A percentile compares a stretch with the other conserved stretches of the same genome.
phyloP scores from a whole-genome alignment of 225 moss, liverwort and hornwort species.

The Ulota crispa region DNA sequence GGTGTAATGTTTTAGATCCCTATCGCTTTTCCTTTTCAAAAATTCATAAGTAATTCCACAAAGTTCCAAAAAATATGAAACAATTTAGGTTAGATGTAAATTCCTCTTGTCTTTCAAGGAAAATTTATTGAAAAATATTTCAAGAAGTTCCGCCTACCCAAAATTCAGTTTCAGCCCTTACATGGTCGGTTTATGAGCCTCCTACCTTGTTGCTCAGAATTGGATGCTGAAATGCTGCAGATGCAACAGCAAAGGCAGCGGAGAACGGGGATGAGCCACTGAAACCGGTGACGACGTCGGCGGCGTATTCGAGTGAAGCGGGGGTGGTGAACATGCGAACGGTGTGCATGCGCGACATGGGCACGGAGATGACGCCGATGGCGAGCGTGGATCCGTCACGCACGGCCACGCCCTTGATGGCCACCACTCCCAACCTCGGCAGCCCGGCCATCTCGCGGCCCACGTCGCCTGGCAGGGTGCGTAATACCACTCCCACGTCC shows the following conservation, averaged over 20 bases:
- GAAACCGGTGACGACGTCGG: not conserved
- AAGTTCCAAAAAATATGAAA: too few species aligned
- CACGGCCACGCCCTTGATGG: slow-evolving; percentile 82
- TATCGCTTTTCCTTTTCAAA: too few species aligned
- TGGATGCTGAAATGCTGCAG: slow-evolving; percentile 38
- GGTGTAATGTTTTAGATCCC: too few species aligned
- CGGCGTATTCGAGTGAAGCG: slow-evolving; percentile 14
- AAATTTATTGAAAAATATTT: too few species aligned
- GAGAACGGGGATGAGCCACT: not conserved
- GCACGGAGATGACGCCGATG: slow-evolving; percentile 93
- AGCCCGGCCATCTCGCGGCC: slow-evolving; percentile 84
- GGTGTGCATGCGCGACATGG: slow-evolving; percentile 96
- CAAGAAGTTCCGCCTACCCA: too few species aligned
- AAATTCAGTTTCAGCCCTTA: too few species aligned
- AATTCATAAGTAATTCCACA: too few species aligned
- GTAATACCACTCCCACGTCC: slow-evolving; percentile 34
- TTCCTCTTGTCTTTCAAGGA: too few species aligned
- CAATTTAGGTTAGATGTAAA: too few species aligned
- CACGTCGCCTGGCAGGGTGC: slow-evolving; percentile 34
- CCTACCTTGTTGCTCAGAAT: too few species aligned
- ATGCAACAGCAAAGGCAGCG: not conserved
- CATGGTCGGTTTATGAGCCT: too few species aligned
- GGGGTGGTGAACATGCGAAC: slow-evolving; percentile 46
- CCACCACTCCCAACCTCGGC: slow-evolving; percentile 80
- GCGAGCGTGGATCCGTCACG: slow-evolving; percentile 87